Evolutionary conservation across 2,329 filamentous ascomycete genomes (phyloP).

Genomic region (Pseudofabraea citricarpa): DNA sequence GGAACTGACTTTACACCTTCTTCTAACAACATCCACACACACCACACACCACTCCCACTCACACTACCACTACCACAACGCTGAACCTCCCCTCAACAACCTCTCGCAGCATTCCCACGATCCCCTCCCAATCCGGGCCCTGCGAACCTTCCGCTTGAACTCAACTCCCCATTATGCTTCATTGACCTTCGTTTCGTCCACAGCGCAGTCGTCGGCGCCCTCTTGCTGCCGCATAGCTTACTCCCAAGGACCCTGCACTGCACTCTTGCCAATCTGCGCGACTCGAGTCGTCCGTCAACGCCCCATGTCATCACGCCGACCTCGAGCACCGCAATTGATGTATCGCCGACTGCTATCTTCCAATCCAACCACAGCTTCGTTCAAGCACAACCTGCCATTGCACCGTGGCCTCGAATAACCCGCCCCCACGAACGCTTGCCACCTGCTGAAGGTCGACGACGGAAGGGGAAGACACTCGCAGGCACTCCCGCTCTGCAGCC

Average conservation of each 20-base stretch:
- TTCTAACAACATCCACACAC: no score
- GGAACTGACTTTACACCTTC: no score
- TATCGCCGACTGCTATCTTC: not conserved
- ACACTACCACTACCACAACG: no score
- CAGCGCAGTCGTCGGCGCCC: no score
- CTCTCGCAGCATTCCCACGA: no score
- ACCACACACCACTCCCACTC: no score
- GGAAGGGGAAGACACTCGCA: not conserved
- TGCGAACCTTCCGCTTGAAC: no score
- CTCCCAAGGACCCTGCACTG: not conserved
- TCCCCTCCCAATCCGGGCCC: no score
- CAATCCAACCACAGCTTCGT: not conserved
- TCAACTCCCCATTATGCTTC: no score
- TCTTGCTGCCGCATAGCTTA: not conserved
- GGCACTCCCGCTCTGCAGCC: not conserved
- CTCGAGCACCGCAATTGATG: constrained; percentile 1
- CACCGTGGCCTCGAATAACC: not conserved
- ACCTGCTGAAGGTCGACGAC: not conserved
- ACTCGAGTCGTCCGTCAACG: not conserved
- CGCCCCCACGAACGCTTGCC: not conserved
- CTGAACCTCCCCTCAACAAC: no score
- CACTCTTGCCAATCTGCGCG: not conserved
- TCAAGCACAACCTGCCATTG: not conserved
- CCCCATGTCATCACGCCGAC: constrained; percentile 1
- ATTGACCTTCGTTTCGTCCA: no score